These are phyloP conservation scores for Pisolithus thermaeus DNA, from an alignment of 1,284 basidiomycete genomes.

Conservation along the genomic window DNA sequence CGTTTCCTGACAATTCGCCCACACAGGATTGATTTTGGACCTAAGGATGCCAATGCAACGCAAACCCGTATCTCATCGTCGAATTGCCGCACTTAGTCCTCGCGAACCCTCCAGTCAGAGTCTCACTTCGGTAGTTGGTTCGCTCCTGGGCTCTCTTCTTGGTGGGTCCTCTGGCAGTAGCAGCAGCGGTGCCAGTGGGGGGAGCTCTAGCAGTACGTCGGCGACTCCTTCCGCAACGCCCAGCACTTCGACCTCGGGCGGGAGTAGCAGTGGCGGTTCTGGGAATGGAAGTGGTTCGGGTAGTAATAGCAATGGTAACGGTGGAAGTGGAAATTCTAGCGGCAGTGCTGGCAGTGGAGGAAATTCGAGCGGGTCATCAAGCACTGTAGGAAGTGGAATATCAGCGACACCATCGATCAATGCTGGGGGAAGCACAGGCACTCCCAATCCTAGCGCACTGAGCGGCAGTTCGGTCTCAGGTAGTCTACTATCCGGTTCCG, in stretches of 20 bases:
- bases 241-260: not conserved
- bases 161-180: not conserved
- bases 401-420: not conserved
- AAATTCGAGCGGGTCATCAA: not conserved
- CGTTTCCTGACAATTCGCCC: too few species aligned
- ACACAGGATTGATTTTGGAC: too few species aligned
- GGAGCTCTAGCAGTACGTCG: not conserved
- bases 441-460: not conserved
- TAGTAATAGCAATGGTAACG: constrained; percentile 5
- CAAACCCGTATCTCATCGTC: not conserved
- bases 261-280: not conserved
- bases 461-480: not conserved
- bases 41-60: not conserved
- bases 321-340: not conserved
- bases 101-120: not conserved
- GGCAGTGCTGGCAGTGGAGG: not conserved
- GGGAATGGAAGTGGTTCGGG: constrained; percentile 6
- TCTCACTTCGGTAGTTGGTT: not conserved
- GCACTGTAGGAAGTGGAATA: not conserved
- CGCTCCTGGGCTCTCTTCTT: not conserved
- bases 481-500: not conserved
- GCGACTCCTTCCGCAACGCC: too few species aligned
- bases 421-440: not conserved
- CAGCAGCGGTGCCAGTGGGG: not conserved
- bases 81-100: not conserved